Conservation (phyloP, 768 basidiomycete genomes). For the Russula griseocarnosa region DNA sequence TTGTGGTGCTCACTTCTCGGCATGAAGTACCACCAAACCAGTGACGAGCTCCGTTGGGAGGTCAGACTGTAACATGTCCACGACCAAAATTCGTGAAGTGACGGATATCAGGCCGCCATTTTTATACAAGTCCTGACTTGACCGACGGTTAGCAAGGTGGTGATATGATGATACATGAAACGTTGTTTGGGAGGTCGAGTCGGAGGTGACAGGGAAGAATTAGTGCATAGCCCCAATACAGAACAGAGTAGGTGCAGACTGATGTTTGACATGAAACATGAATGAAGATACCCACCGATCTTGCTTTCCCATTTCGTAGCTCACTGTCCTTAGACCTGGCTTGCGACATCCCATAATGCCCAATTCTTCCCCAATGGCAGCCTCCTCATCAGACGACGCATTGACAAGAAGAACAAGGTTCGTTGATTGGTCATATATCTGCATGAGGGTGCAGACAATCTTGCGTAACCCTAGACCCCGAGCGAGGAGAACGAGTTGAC, state of each 20-base stretch:
- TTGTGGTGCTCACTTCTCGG: slow-evolving; percentile 62
- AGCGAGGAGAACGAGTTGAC: slow-evolving; percentile 73
- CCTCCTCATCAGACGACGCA: slow-evolving; percentile 81
- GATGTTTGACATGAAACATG: background rate
- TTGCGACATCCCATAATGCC: slow-evolving; percentile 87
- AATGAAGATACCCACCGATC: slow-evolving; percentile 55
- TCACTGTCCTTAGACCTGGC: slow-evolving; percentile 79
- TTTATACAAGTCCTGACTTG: slow-evolving; percentile 75
- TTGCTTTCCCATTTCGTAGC: slow-evolving; percentile 73
- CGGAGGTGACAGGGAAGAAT: background rate
- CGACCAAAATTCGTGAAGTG: slow-evolving; percentile 90
- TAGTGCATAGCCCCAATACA: background rate
- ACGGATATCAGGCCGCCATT: slow-evolving; percentile 86
- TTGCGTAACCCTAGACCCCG: slow-evolving; percentile 86
- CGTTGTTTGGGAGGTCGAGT: background rate
- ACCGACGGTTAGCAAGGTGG: background rate
- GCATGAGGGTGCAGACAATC: slow-evolving; percentile 80
- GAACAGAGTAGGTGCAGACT: background rate
- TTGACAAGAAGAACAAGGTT: slow-evolving; percentile 84
- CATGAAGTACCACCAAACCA: slow-evolving; percentile 85
- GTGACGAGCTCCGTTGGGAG: slow-evolving; percentile 84
- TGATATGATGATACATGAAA: background rate
- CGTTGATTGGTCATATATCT: slow-evolving; percentile 85
- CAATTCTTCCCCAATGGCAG: slow-evolving; percentile 87
- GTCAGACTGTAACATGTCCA: slow-evolving; percentile 87